Percentiles rank a stretch among this genome's conserved stretches.
Conservation (phyloP, 2,329 filamentous ascomycete species). For the Tolypocladium amazonense region DNA sequence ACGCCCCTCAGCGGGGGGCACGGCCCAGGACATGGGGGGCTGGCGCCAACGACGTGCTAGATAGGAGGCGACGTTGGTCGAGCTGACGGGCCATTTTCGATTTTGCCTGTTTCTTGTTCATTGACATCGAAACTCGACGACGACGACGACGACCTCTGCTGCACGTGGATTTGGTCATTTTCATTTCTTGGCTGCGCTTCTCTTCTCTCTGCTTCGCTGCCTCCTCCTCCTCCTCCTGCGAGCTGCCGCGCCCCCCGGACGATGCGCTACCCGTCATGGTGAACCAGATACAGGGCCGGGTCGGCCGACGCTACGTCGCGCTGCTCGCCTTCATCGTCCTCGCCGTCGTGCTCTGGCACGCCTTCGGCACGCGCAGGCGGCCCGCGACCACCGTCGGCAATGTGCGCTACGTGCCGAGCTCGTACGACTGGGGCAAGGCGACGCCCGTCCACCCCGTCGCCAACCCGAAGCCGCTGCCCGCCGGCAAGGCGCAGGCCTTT, state of each 20-base stretch:
- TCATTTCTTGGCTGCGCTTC: not conserved
- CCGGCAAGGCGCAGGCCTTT: slow-evolving; percentile 19
- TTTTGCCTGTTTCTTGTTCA: no score
- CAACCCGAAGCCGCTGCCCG: slow-evolving; percentile 21
- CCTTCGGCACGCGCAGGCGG: slow-evolving; percentile 10
- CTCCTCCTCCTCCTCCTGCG: not conserved
- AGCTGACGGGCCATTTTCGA: not conserved
- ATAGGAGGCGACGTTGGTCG: not conserved
- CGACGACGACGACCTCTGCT: not conserved
- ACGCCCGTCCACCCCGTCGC: slow-evolving; percentile 20
- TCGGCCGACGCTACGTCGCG: slow-evolving; percentile 20
- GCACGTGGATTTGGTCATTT: not conserved
- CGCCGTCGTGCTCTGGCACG: slow-evolving; percentile 15
- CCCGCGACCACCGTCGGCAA: slow-evolving; percentile 4
- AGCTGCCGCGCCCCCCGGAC: not conserved
- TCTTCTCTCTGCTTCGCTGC: not conserved
- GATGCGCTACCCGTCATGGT: slow-evolving; percentile 14
- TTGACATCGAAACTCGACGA: not conserved
- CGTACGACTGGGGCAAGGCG: slow-evolving; percentile 26
- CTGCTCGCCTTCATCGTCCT: slow-evolving; percentile 17
- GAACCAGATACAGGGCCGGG: slow-evolving; percentile 18
- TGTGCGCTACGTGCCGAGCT: slow-evolving; percentile 19
- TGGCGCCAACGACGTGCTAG: not conserved
- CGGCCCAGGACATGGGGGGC: not conserved
- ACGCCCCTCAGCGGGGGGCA: not conserved